A percentile compares a stretch with the other conserved stretches of the same genome.
These are phyloP conservation scores for Nicotiana paniculata DNA, from an alignment of 257 asterid genomes.

Conservation along the genomic window DNA sequence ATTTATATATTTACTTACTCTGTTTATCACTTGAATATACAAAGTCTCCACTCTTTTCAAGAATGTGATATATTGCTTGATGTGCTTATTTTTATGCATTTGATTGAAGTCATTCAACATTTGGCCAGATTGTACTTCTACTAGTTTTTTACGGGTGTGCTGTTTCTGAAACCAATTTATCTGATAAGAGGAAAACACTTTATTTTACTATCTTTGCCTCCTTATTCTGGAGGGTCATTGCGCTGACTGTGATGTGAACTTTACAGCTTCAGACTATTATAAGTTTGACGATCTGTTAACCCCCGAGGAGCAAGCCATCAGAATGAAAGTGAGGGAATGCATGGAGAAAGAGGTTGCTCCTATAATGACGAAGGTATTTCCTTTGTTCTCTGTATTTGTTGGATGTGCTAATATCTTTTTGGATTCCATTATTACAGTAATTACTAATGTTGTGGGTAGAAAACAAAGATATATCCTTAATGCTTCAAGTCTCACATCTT, in stretches of 20 bases:
- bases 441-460: neutral
- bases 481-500: neutral
- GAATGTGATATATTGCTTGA: neutral
- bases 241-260: neutral
- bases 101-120: neutral
- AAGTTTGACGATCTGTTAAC: constrained; percentile 56
- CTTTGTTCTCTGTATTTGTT: neutral
- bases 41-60: constrained; percentile 1
- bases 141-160: neutral
- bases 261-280: constrained; percentile 63
- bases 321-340: constrained; percentile 49
- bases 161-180: neutral
- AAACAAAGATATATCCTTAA: neutral
- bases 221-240: constrained; percentile 5
- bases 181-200: neutral
- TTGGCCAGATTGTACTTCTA: neutral
- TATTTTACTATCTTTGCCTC: neutral
- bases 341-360: constrained; percentile 81
- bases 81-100: neutral
- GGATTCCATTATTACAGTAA: neutral
- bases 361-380: constrained; percentile 53
- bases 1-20: neutral
- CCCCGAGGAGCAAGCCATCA: constrained; percentile 54
- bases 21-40: neutral
- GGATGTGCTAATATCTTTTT: neutral